Evolutionary conservation across 2,329 filamentous ascomycete species (phyloP).

Genomic region (Parastagonospora nodorum): DNA sequence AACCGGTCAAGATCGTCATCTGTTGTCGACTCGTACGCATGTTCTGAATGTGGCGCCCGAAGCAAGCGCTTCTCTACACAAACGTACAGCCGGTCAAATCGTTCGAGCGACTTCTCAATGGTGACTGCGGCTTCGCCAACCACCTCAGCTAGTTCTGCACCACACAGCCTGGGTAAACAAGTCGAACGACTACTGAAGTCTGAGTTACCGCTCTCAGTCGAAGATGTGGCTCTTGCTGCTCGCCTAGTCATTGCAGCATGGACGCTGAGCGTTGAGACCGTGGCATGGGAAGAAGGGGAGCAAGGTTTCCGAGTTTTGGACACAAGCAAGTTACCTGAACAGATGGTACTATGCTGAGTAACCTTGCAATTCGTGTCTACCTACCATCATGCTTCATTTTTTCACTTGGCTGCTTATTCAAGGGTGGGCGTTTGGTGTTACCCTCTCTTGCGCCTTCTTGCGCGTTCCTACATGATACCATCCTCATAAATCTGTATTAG

Average conservation of each 20-base stretch:
- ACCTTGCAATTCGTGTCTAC: no score
- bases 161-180: constrained; percentile 26
- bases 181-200: constrained; percentile 34
- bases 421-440: no score
- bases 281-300: constrained; percentile 30
- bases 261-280: constrained; percentile 33
- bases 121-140: not conserved
- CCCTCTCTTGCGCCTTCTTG: no score
- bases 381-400: no score
- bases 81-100: constrained; percentile 8
- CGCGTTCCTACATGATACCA: no score
- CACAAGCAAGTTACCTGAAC: constrained; percentile 4
- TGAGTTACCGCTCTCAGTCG: constrained; percentile 30
- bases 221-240: constrained; percentile 29
- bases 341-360: constrained; percentile 13
- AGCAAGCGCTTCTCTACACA: constrained; percentile 7
- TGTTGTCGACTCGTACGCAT: constrained; percentile 3
- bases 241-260: constrained; percentile 39
- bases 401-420: no score
- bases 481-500: no score
- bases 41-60: constrained; percentile 3
- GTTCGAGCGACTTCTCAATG: constrained; percentile 10
- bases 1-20: not conserved
- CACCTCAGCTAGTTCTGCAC: constrained; percentile 12
- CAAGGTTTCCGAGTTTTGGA: constrained; percentile 21